phyloP scores from a whole-genome alignment of 1,284 basidiomycete species.

The Irpex lacteus region DNA sequence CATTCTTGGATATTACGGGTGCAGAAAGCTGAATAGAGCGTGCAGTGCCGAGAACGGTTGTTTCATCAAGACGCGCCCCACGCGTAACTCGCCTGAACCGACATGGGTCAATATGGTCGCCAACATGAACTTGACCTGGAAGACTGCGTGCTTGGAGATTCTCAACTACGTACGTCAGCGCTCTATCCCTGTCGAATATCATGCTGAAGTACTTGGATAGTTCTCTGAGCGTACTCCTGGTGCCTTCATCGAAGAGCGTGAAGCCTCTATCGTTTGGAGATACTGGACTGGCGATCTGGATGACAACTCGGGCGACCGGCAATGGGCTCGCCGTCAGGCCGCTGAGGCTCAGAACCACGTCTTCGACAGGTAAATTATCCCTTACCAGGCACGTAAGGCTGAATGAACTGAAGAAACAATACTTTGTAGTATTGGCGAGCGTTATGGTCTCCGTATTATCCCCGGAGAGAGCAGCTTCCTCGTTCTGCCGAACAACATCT shows the following conservation, averaged over 20 bases:
- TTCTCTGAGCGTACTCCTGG: constrained; percentile 47
- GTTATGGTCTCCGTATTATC: constrained; percentile 78
- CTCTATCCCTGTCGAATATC: background rate
- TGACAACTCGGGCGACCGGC: constrained; percentile 51
- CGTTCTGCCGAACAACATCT: constrained; percentile 82
- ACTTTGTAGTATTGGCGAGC: constrained; percentile 62
- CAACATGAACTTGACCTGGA: constrained; percentile 80
- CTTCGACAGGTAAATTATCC: constrained; percentile 64
- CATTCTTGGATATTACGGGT: background rate
- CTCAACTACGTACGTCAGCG: constrained; percentile 64
- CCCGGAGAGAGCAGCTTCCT: constrained; percentile 78
- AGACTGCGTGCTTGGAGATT: constrained; percentile 76
- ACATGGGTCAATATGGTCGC: constrained; percentile 79
- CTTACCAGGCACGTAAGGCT: no score
- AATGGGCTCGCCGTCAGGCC: constrained; percentile 83
- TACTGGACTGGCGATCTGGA: constrained; percentile 63
- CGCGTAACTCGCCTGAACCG: constrained; percentile 30
- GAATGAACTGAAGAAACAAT: constrained; percentile 2
- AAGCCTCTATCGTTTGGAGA: constrained; percentile 81
- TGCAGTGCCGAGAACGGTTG: constrained; percentile 83
- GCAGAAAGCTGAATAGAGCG: background rate
- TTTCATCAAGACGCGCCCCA: constrained; percentile 63
- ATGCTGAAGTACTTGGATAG: no score
- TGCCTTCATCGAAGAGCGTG: constrained; percentile 82
- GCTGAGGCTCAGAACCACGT: constrained; percentile 91